These are phyloP conservation scores for Pseudozyma flocculosa DNA, from an alignment of 1,284 basidiomycete species.

Conservation along the genomic window DNA sequence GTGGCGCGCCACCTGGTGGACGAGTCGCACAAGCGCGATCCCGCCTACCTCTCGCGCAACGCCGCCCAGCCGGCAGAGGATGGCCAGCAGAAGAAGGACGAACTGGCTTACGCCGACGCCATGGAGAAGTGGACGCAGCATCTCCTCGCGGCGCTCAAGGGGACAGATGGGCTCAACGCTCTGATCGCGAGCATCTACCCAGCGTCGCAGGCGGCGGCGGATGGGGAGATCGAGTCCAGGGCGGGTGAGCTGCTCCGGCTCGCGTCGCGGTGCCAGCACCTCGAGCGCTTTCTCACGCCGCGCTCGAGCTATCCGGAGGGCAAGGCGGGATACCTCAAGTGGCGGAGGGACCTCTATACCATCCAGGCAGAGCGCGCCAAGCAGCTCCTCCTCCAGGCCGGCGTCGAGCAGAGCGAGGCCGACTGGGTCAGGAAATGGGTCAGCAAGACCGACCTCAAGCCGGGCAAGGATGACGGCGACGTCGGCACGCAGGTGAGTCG, in stretches of 20 bases:
- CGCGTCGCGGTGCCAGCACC: conserved; percentile 54
- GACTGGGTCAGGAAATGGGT: conserved; percentile 49
- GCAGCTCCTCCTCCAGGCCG: conserved; percentile 31
- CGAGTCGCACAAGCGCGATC: conserved; percentile 33
- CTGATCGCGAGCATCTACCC: conserved; percentile 14
- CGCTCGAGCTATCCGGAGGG: conserved; percentile 49
- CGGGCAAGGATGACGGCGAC: conserved; percentile 37
- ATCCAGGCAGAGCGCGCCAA: conserved; percentile 46
- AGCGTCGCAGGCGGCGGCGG: conserved; percentile 11
- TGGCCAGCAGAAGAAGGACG: conserved; percentile 38
- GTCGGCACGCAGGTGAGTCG: conserved; percentile 32
- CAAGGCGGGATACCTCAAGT: conserved; percentile 54
- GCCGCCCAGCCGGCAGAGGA: neutral
- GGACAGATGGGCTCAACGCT: conserved; percentile 17
- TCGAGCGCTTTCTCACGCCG: conserved; percentile 50
- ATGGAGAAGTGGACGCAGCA: conserved; percentile 28
- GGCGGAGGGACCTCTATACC: conserved; percentile 48
- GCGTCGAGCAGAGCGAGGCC: conserved; percentile 22
- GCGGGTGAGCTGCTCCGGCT: conserved; percentile 36
- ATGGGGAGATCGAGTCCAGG: conserved; percentile 8
- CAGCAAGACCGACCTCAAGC: conserved; percentile 46
- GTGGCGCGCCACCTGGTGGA: conserved; percentile 34
- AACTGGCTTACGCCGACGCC: conserved; percentile 50
- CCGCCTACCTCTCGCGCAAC: conserved; percentile 16
- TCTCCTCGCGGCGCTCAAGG: conserved; percentile 7